A percentile compares a stretch with the other conserved stretches of the same genome.
Evolutionary conservation across 495 filamentous ascomycete genomes (phyloP).

Genomic region (Podospora appendiculata): DNA sequence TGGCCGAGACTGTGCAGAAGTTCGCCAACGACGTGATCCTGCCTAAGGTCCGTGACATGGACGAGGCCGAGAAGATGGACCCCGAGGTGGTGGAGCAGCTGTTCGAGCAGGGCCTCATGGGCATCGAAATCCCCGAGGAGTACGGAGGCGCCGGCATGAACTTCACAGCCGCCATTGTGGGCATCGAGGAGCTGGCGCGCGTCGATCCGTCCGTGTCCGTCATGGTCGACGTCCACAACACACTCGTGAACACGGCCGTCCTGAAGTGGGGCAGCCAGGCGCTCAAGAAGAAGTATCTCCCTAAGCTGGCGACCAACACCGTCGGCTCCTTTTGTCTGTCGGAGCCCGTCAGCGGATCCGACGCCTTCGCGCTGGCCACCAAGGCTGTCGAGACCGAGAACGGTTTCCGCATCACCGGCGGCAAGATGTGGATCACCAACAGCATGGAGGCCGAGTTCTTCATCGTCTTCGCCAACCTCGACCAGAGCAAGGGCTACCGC

Average conservation of each 20-base stretch:
- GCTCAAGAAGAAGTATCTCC: constrained; percentile 77
- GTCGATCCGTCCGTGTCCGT: constrained; percentile 94
- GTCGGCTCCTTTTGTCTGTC: constrained; percentile 96
- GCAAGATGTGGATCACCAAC: constrained; percentile 99
- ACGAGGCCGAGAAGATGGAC: constrained; percentile 95
- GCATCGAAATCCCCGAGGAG: constrained; percentile 94
- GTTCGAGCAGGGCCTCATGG: constrained; percentile 97
- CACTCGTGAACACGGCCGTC: constrained; percentile 89
- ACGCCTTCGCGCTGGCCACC: constrained; percentile 92
- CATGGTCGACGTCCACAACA: constrained; percentile 94
- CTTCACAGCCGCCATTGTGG: constrained; percentile 92
- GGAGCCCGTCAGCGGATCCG: constrained; percentile 86
- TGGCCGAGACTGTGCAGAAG: constrained; percentile 84
- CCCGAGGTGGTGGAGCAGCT: constrained; percentile 76
- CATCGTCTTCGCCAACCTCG: constrained; percentile 94
- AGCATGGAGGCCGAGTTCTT: constrained; percentile 88
- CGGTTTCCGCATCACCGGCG: constrained; percentile 80
- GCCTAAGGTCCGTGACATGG: constrained; percentile 94
- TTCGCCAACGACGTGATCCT: constrained; percentile 83
- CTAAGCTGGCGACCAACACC: constrained; percentile 77
- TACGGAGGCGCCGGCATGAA: constrained; percentile 97
- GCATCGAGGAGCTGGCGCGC: constrained; percentile 92
- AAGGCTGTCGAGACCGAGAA: constrained; percentile 66
- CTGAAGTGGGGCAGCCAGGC: constrained; percentile 73
- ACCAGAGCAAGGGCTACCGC: constrained; percentile 82